phyloP scores from a whole-genome alignment of 2,329 filamentous ascomycete genomes.

The Microdochium bolleyi region DNA sequence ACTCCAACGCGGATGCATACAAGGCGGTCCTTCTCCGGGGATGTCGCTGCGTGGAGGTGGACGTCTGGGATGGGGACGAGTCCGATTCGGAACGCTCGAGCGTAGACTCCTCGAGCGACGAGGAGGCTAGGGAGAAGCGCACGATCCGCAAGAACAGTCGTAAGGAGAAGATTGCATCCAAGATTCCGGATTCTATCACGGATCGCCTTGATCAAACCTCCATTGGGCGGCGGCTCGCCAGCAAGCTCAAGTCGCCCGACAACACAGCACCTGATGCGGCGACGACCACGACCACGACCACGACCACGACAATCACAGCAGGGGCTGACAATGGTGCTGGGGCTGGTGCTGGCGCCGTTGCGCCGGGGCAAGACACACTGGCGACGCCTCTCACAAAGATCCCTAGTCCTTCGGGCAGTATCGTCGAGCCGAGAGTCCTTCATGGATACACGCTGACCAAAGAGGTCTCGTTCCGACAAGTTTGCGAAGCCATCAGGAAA shows the following conservation, averaged over 20 bases:
- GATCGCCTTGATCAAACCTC: conserved; percentile 40
- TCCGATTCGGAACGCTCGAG: conserved; percentile 59
- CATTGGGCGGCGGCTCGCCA: conserved; percentile 29
- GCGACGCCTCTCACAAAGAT: conserved; percentile 8
- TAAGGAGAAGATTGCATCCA: conserved; percentile 58
- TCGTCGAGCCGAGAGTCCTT: conserved; percentile 66
- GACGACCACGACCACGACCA: no score
- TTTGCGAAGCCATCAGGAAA: conserved; percentile 73
- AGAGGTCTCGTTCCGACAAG: conserved; percentile 76
- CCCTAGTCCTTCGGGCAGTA: conserved; percentile 18
- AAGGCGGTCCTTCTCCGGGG: conserved; percentile 75
- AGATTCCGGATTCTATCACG: conserved; percentile 33
- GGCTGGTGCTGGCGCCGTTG: conserved; percentile 1
- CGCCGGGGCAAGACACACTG: background rate
- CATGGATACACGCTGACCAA: conserved; percentile 90
- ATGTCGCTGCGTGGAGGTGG: conserved; percentile 87
- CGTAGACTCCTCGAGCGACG: conserved; percentile 46
- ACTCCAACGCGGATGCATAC: conserved; percentile 83
- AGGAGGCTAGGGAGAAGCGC: conserved; percentile 33
- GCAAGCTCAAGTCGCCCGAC: conserved; percentile 21
- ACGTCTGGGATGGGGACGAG: conserved; percentile 88
- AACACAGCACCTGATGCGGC: conserved; percentile 9
- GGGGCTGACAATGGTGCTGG: no score
- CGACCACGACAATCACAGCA: no score
- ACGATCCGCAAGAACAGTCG: conserved; percentile 54